These are phyloP conservation scores for Petunia hybrid DNA, from an alignment of 305 asterid species.

Conservation along the genomic window DNA sequence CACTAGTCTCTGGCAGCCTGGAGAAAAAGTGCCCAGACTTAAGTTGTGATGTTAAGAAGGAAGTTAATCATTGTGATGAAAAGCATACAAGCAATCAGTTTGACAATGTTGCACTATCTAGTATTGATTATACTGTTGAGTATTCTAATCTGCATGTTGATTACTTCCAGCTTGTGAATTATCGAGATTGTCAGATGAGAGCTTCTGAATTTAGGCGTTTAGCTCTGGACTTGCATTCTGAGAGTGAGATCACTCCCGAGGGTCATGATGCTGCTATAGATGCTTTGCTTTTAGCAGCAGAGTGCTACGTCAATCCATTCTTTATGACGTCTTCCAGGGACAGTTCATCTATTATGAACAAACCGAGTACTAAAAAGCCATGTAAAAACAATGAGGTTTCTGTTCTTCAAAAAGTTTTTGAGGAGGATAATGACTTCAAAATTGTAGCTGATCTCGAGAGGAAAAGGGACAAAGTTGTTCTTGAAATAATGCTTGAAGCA, in stretches of 20 bases:
- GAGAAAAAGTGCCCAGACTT: slow-evolving; percentile 56
- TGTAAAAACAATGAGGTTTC: slow-evolving; percentile 48
- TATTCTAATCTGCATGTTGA: slow-evolving; percentile 67
- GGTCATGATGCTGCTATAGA: slow-evolving; percentile 84
- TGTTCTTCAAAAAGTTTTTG: slow-evolving; percentile 55
- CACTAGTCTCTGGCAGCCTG: slow-evolving; percentile 62
- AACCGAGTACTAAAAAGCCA: slow-evolving; percentile 45
- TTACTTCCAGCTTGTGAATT: slow-evolving; percentile 79
- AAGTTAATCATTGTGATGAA: slow-evolving; percentile 45
- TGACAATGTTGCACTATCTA: slow-evolving; percentile 39
- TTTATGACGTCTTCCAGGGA: slow-evolving; percentile 69
- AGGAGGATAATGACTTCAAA: slow-evolving; percentile 65
- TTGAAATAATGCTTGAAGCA: slow-evolving; percentile 93
- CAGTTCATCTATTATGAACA: slow-evolving; percentile 48
- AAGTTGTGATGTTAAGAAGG: slow-evolving; percentile 45
- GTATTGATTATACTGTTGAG: slow-evolving; percentile 53
- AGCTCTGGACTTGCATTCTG: slow-evolving; percentile 81
- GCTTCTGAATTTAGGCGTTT: slow-evolving; percentile 94
- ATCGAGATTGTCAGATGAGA: slow-evolving; percentile 84
- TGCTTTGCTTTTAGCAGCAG: slow-evolving; percentile 97
- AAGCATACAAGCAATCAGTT: slow-evolving; percentile 47
- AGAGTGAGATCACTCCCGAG: slow-evolving; percentile 67
- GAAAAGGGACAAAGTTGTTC: slow-evolving; percentile 91
- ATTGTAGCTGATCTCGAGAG: slow-evolving; percentile 81
- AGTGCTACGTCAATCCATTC: slow-evolving; percentile 90